These are phyloP conservation scores for Neonectria ditissima DNA, from an alignment of 2,329 filamentous ascomycete species.

Conservation along the genomic window DNA sequence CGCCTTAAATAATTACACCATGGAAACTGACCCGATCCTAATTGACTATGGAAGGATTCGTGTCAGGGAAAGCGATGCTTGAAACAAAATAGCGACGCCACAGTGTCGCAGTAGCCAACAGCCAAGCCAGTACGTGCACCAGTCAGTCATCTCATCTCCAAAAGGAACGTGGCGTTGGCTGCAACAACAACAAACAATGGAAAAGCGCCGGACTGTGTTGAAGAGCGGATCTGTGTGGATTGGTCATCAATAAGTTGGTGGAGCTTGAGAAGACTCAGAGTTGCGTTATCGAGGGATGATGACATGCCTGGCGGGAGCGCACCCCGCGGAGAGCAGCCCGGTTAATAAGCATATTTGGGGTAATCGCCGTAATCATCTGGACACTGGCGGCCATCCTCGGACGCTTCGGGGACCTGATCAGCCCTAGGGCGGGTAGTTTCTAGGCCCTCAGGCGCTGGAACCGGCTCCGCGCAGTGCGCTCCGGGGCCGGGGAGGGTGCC, in stretches of 20 bases:
- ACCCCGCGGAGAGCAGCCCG: too few relatives aligned
- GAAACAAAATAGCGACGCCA: neutral
- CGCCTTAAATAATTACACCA: neutral
- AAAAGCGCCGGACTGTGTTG: too few relatives aligned
- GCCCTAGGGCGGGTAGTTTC: neutral
- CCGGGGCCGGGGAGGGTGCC: neutral
- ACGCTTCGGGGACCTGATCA: neutral
- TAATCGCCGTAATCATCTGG: neutral
- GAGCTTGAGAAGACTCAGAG: neutral
- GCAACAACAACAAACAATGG: neutral
- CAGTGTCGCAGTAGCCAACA: neutral
- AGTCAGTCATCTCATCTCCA: neutral
- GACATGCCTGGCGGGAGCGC: neutral
- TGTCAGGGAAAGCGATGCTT: neutral
- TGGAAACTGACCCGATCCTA: neutral
- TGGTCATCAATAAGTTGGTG: neutral
- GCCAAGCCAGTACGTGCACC: neutral
- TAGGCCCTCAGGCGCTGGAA: conserved; percentile 5
- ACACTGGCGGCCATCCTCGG: neutral
- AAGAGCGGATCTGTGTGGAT: neutral
- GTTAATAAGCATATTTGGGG: neutral
- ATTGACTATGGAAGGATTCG: neutral
- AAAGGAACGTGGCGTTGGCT: neutral
- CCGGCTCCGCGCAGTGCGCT: neutral
- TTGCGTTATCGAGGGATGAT: neutral